Base-by-base conservation (phyloP, 371 early-diverging fungal species). In the Smittium culicis region DNA sequence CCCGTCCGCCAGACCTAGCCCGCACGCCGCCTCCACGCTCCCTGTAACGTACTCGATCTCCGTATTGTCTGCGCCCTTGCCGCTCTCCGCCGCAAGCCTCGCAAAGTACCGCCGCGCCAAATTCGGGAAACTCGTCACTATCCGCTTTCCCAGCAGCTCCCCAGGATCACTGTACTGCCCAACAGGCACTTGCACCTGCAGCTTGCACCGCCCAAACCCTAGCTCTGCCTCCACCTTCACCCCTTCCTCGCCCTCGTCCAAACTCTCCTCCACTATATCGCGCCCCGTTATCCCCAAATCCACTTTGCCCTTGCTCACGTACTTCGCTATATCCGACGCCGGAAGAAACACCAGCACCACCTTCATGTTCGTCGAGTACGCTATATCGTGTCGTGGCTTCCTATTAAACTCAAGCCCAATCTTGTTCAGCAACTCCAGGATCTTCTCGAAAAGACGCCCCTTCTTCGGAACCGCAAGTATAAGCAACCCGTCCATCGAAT, bases 381-480 rank as follows among this genome's bases (percentile, higher is more conserved):
- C 96, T 79, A 96, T 95, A 78, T 96, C 96, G 75, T 93, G 90
- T 60, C 96, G 87, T 73, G 88, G 87, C 72, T 88, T 90, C 69
- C 95, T 86, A 77, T 87, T 82, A 81, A 93, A 97, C 73, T 93
- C 88, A 63, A 97, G 88, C 73, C 95, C 95, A 35, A 93, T 90
- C 35, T 90, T 91, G 62, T 82, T 77, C 27, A 97, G 82, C 31
- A 97, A 79, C 2, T 86, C 78, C 31, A 93, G 74, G 67, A 89
- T 90, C 54, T 90, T 84, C 72, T 94, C 88, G 77, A 93, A 87
- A 34, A 97, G 88, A 31, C 98, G 87, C 28, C 96, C 98, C 82
- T 97, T 97, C 76, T 97, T 97, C 62, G 96, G 96, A 56, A 97
- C 85, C n/a, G 93, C 95, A 71, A 96, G 91, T 35, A 94, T 78